Evolutionary conservation across 2,329 filamentous ascomycete genomes (phyloP), one percentile per base, ranked within the genome.

Genomic region (Sphaerostilbella broomeana): DNA sequence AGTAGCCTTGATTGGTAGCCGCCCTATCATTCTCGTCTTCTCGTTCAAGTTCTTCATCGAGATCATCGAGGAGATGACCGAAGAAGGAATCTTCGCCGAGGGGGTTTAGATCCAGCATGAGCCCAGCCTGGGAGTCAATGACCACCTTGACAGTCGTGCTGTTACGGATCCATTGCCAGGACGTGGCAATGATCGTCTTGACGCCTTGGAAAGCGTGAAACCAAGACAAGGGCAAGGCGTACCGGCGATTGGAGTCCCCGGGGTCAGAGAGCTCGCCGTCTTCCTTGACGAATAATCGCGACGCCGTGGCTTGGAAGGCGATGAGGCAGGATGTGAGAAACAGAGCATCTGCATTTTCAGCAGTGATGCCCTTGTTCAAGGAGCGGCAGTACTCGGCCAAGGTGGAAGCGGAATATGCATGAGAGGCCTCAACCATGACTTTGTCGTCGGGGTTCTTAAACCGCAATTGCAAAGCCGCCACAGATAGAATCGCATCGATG

Each of bases 161-260:
- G 43, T 68, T 67, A 3, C 77, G 68, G 32, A 82, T 68, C 70
- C 73, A 81, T 42, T 72, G 73, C 78, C 78, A 82, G 11, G 76
- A 79, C 3, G 72, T 70, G 15, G 77, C 73, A 1, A 81, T 77
- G 22, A 82, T 68, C 2, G 77, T 73, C 54, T 81, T 82, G 47
- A 82, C 75, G 9, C 78, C 78, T 50, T 81, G 78, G 51, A 80
- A 81, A 4, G 78, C 73, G 52, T 81, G 77, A 45, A 82, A 81
- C 77, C 76, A 81, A 3, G 74, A 69, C 29, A 81, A 59, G 0
- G 78, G 78, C n/a, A 80, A 58, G 13, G 66, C 64, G 52, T 82
- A 82, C 26, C 63, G 64, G 30, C 46, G 61, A n/a, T 57, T 54
- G 3, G 61, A 53, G 19, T 67, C 62, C 33, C 61, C 59, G 4